Conservation (phyloP, 345 rosid species). For the Citrus maxima region DNA sequence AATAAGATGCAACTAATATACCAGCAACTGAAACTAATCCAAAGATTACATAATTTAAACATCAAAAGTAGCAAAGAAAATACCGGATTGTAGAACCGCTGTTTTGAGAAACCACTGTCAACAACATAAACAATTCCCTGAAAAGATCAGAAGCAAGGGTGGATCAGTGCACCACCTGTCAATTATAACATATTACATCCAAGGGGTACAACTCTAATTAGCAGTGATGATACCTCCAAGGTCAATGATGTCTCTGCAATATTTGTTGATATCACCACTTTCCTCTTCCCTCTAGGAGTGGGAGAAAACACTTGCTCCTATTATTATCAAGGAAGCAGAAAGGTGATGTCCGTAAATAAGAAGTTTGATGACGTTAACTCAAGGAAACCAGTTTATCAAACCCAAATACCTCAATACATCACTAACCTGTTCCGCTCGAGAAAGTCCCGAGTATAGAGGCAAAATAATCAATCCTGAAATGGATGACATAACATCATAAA, state of each 20-base stretch:
- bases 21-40: not conserved
- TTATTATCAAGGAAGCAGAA: constrained; percentile 12
- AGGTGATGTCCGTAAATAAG: not conserved
- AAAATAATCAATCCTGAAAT: constrained; percentile 71
- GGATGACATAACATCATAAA: constrained; percentile 15
- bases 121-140: constrained; percentile 96
- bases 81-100: constrained; percentile 94
- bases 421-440: constrained; percentile 80
- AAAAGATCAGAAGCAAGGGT: constrained; percentile 21
- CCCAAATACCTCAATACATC: not conserved
- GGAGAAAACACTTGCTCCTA: constrained; percentile 87
- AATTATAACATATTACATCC: constrained; percentile 3
- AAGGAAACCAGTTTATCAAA: not conserved
- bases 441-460: constrained; percentile 86
- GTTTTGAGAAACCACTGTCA: constrained; percentile 97
- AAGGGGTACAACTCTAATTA: not conserved
- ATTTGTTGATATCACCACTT: constrained; percentile 89
- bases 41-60: constrained; percentile 2
- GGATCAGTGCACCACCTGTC: constrained; percentile 6
- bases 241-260: constrained; percentile 96
- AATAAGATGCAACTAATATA: not conserved
- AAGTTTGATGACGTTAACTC: not conserved
- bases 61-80: constrained; percentile 11
- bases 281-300: constrained; percentile 88
- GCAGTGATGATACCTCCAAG: constrained; percentile 57